phyloP scores from a whole-genome alignment of 345 rosid species.

The Turritis glabra region DNA sequence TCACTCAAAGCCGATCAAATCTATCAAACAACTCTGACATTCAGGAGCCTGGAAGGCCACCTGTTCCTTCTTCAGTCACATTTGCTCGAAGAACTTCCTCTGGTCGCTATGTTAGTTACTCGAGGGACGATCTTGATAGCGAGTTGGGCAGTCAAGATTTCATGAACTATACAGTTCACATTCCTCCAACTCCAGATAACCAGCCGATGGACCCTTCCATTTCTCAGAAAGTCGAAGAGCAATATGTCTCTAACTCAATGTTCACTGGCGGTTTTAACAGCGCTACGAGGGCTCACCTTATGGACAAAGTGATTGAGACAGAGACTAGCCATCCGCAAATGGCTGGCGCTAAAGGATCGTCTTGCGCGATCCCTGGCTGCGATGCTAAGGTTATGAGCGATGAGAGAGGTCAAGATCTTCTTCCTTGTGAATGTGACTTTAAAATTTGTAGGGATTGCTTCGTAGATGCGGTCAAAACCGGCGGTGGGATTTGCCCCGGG shows the following conservation, averaged over 20 bases:
- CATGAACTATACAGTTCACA: conserved; percentile 82
- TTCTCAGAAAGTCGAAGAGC: conserved; percentile 96
- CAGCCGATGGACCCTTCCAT: conserved; percentile 92
- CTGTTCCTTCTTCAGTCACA: conserved; percentile 60
- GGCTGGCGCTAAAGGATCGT: conserved; percentile 96
- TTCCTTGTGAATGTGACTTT: conserved; percentile 96
- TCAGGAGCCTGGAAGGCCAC: conserved; percentile 59
- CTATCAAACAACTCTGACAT: conserved; percentile 67
- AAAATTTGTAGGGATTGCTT: conserved; percentile 93
- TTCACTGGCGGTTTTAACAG: conserved; percentile 95
- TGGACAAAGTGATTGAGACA: conserved; percentile 96
- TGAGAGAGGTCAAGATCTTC: conserved; percentile 83
- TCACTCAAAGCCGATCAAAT: conserved; percentile 58
- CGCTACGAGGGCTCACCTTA: conserved; percentile 83
- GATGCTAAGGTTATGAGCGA: conserved; percentile 96
- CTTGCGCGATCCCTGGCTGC: conserved; percentile 88
- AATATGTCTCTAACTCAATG: conserved; percentile 88
- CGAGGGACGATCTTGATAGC: conserved; percentile 93
- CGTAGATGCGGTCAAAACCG: conserved; percentile 84
- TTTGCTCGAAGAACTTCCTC: conserved; percentile 84
- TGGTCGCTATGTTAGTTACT: conserved; percentile 83
- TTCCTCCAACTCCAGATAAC: conserved; percentile 97
- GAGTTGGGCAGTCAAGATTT: conserved; percentile 75
- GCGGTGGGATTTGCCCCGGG: conserved; percentile 88
- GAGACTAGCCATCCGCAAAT: conserved; percentile 93